Percentiles rank a stretch among this genome's conserved stretches.
Evolutionary conservation across 768 basidiomycete genomes (phyloP).

Genomic region (Boletus pseudo-olivaceus): DNA sequence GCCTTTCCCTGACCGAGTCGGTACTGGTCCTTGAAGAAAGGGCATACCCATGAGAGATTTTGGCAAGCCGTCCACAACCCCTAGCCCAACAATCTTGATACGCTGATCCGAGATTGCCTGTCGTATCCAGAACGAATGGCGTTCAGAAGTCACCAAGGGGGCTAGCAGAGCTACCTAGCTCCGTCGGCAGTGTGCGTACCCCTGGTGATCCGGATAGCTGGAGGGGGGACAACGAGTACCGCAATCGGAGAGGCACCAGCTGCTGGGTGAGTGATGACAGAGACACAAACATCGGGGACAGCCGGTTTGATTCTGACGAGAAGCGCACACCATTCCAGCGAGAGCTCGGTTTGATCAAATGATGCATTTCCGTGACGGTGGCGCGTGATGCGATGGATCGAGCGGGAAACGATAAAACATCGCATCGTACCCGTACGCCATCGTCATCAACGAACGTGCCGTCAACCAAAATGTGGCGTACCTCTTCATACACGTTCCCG

Average conservation of each 20-base stretch:
- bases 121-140: background rate
- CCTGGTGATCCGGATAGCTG: constrained; percentile 21
- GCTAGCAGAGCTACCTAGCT: constrained; percentile 2
- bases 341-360: background rate
- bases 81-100: background rate
- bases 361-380: constrained; percentile 10
- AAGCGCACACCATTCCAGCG: background rate
- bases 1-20: background rate
- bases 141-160: constrained; percentile 12
- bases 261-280: background rate
- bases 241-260: background rate
- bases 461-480: constrained; percentile 11
- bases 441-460: constrained; percentile 2
- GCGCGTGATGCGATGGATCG: constrained; percentile 19
- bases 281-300: constrained; percentile 14
- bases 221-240: constrained; percentile 1
- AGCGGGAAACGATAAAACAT: background rate
- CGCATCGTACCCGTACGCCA: background rate
- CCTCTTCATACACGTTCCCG: constrained; percentile 8
- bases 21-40: background rate
- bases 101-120: constrained; percentile 21
- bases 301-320: constrained; percentile 12
- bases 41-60: background rate
- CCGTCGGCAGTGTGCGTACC: constrained; percentile 11
- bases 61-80: background rate